These are phyloP conservation scores for Phymatotrichopsis omnivora DNA, from an alignment of 2,329 filamentous ascomycete genomes.

Conservation along the genomic window DNA sequence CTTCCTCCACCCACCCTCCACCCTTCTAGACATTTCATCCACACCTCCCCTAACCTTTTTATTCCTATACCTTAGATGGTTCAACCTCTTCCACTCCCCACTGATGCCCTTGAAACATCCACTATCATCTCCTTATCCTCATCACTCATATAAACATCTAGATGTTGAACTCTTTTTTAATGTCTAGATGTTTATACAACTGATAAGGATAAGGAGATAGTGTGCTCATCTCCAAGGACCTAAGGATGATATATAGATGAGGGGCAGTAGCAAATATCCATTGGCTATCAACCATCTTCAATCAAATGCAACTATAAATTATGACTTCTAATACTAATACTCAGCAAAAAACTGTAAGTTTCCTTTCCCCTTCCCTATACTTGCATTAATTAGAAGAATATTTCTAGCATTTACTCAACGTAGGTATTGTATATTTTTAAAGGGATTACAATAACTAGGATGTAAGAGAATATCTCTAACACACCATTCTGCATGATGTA, in stretches of 20 bases:
- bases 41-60: too few relatives aligned
- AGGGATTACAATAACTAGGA: conserved; percentile 8
- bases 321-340: neutral
- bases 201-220: too few relatives aligned
- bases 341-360: neutral
- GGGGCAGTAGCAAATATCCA: neutral
- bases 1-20: too few relatives aligned
- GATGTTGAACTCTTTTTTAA: too few relatives aligned
- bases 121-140: too few relatives aligned
- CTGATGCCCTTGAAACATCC: too few relatives aligned
- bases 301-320: neutral
- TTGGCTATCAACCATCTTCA: neutral
- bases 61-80: too few relatives aligned
- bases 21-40: too few relatives aligned
- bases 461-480: conserved; percentile 5
- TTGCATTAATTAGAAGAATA: neutral
- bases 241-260: neutral
- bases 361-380: neutral
- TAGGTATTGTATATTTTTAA: neutral
- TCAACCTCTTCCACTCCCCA: too few relatives aligned
- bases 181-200: too few relatives aligned
- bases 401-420: neutral
- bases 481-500: too few relatives aligned
- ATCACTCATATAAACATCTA: too few relatives aligned
- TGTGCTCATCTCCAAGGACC: neutral